Evolutionary conservation across 495 filamentous ascomycete genomes (phyloP).

Genomic region (Jackrogersella multiformis): DNA sequence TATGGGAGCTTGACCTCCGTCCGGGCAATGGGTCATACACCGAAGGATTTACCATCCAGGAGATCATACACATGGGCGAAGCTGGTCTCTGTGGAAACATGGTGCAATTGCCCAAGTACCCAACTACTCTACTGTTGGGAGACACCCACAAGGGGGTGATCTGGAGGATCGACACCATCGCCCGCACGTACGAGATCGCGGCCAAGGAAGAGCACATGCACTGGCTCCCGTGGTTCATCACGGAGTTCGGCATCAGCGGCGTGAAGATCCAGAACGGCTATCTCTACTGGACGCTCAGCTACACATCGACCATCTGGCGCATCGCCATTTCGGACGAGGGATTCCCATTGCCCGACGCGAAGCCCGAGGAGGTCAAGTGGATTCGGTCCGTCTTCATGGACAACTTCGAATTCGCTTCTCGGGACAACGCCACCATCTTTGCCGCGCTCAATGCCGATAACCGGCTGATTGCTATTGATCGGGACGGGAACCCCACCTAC

Average conservation of each 20-base stretch:
- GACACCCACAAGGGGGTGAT: conserved; percentile 10
- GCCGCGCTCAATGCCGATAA: conserved; percentile 29
- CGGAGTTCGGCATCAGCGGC: conserved; percentile 47
- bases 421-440: conserved; percentile 33
- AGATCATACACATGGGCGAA: neutral
- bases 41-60: conserved; percentile 2
- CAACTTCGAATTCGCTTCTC: conserved; percentile 36
- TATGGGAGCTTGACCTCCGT: conserved; percentile 12
- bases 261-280: conserved; percentile 39
- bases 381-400: conserved; percentile 27
- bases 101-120: neutral
- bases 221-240: conserved; percentile 10
- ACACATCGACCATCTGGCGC: conserved; percentile 36
- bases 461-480: conserved; percentile 25
- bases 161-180: conserved; percentile 1
- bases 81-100: neutral
- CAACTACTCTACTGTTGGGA: neutral
- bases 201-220: conserved; percentile 11
- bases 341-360: neutral
- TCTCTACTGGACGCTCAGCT: conserved; percentile 49
- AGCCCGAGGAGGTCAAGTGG: conserved; percentile 13
- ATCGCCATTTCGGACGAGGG: conserved; percentile 44
- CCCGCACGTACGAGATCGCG: neutral
- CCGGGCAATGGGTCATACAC: conserved; percentile 7
- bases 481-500: conserved; percentile 15